Evolutionary conservation across 2,329 filamentous ascomycete genomes (phyloP), one percentile per base, ranked within the genome.

Genomic region (Diaporthe caulivora): DNA sequence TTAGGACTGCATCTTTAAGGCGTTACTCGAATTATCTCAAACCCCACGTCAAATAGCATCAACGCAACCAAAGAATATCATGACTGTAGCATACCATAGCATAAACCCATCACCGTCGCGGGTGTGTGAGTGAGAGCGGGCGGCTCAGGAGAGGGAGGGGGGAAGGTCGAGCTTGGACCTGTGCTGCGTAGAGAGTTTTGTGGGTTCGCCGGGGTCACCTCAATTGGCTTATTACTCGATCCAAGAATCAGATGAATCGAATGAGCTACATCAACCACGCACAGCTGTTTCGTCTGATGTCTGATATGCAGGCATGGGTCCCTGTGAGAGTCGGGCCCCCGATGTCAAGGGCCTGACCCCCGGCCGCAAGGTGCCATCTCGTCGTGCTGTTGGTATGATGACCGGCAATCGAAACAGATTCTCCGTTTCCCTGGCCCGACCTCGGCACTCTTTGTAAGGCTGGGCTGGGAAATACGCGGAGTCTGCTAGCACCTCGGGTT

Each of bases 251-350:
- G 70, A 72, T 68, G 60, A 72, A 72, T 69, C 60, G 60, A 69
- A 69, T 37, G 42, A 69, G 42, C 71, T 68, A 55, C 53, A 53
- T 64, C 40, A 69, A 67, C 42, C 71, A 69, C 29, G 34, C 26
- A 44, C 24, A 60, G 26, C 26, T 72, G 71, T 72, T 69, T 72
- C 62, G 71, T 69, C 71, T 72, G 71, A 72, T 58, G 62, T 72
- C 64, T 72, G 51, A 69, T 26, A 55, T 57, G 62, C 51, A 69
- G 60, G 53, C 42, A 72, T 53, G 71, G 62, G 60, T 54, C 31
- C 70, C 42, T 58, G 60, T 47, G 60, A 65, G 44, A 37, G 44
- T 51, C 60, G 60, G 29, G 29, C 60, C 31, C 51, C 60, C 60
- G 18, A 65, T 34, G 60, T 37, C 44, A 51, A 51, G 44, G 44